These are phyloP conservation scores for Typha latifolia DNA, from an alignment of 176 grass and related monocot species.

Conservation along the genomic window DNA sequence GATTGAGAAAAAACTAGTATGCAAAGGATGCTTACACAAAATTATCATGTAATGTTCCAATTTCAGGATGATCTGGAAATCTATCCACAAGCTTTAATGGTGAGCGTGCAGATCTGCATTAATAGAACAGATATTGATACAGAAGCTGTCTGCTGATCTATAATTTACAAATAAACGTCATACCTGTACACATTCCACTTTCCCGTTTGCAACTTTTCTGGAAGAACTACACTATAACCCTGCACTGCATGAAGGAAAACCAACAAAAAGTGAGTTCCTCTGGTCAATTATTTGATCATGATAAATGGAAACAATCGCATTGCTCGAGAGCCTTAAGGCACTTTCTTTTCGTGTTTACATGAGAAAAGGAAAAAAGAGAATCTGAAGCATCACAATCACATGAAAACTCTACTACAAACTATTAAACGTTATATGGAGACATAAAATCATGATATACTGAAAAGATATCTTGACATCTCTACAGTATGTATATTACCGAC, in stretches of 20 bases:
- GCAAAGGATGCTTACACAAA: slow-evolving; percentile 53
- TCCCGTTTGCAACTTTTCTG: slow-evolving; percentile 90
- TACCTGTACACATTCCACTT: slow-evolving; percentile 98
- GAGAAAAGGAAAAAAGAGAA: too few relatives aligned
- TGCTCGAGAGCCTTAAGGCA: not conserved
- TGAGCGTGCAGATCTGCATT: slow-evolving; percentile 50
- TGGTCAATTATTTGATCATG: slow-evolving; percentile 4
- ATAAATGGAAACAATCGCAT: not conserved
- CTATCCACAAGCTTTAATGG: slow-evolving; percentile 46
- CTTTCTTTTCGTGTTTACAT: too few relatives aligned
- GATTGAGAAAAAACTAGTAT: not conserved
- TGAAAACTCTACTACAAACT: too few relatives aligned
- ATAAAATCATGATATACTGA: too few relatives aligned
- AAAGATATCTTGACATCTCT: too few relatives aligned
- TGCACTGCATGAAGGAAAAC: slow-evolving; percentile 43
- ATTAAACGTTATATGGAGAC: too few relatives aligned
- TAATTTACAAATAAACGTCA: slow-evolving; percentile 1
- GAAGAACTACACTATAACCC: slow-evolving; percentile 75
- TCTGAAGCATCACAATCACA: too few relatives aligned
- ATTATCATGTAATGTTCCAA: slow-evolving; percentile 74
- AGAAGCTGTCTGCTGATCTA: not conserved
- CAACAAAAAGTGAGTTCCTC: too few relatives aligned
- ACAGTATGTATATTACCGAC: too few relatives aligned
- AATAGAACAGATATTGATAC: not conserved
- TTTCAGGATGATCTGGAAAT: slow-evolving; percentile 42